Evolutionary conservation across 176 grass and related monocot species (phyloP), one percentile per base, ranked within the genome.

Genomic region (Saccharum officinarum): DNA sequence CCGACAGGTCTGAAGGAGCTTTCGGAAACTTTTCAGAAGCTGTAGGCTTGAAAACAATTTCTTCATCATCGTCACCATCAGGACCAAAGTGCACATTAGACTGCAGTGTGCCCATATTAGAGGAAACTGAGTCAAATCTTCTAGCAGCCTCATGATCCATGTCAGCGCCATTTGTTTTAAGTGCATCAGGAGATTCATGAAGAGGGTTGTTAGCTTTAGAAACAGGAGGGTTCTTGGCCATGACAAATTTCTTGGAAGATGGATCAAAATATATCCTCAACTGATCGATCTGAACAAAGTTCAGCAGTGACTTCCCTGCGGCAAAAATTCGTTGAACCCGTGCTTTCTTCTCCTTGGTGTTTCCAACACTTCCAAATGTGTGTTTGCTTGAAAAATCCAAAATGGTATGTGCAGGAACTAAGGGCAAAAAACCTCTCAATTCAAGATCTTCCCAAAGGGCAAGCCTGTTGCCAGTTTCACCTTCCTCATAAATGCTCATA

Each of bases 61-160:
- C 95, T 83, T 98, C 95, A 77, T 98, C 93, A 77, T 98, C 93
- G 54, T 98, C 95, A 76, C 80, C 89, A 91, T 95, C 95, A 57
- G 86, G n/a, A 80, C 61, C 80, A 26, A 85, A 76, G 15, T 85
- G 85, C 79, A 44, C 52, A 17, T 89, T 70, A 1, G 61, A 74
- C 74, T 85, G 81, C 30, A 76, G 3, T 47, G 34, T 67, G 44
- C 83, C 75, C 45, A 83, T 15, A 52, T 42, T 80, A 83, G 78
- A 37, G 72, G 82, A 64, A 30, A 77, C 85, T 84, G 80, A 70
- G 69, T 82, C 75, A 31, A 84, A 63, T 68, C 7, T 71, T 34
- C 55, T 80, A 45, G 77, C 17, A 26, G 55, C 22, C 79, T 71
- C 47, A 75, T 84, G 83, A 33, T 73, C 78, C 50, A 75, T 28